phyloP scores from a whole-genome alignment of 2,329 filamentous ascomycete species.

The Cadophora sp. region DNA sequence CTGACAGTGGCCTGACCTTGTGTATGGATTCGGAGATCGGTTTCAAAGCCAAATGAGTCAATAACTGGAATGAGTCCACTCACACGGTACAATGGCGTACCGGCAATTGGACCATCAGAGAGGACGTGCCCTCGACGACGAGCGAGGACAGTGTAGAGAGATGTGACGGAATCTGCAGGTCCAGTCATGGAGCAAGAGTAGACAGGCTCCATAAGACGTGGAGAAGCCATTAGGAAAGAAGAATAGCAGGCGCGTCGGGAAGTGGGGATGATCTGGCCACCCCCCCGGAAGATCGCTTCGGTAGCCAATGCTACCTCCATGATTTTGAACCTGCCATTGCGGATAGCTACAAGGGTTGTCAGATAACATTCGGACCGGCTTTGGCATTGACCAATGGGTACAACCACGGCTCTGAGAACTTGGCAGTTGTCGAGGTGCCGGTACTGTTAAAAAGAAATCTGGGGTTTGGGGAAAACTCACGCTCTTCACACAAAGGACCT shows the following conservation, averaged over 20 bases:
- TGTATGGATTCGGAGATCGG: constrained; percentile 93
- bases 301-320: constrained; percentile 87
- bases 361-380: constrained; percentile 38
- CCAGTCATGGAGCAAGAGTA: constrained; percentile 94
- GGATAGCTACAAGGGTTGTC: constrained; percentile 70
- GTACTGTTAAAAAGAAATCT: constrained; percentile 19
- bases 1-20: constrained; percentile 91
- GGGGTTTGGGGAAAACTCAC: constrained; percentile 58
- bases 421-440: constrained; percentile 8
- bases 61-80: constrained; percentile 93
- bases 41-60: constrained; percentile 97
- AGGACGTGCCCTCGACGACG: constrained; percentile 90
- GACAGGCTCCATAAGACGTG: constrained; percentile 94
- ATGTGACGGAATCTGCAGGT: constrained; percentile 85
- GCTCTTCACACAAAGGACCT: constrained; percentile 97
- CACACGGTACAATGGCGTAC: constrained; percentile 91
- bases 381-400: constrained; percentile 32
- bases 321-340: constrained; percentile 96
- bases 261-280: constrained; percentile 97
- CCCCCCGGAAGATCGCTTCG: constrained; percentile 93
- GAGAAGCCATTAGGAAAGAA: constrained; percentile 95
- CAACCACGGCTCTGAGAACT: constrained; percentile 3
- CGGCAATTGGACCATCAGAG: constrained; percentile 91
- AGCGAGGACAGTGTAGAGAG: constrained; percentile 90
- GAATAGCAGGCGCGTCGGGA: constrained; percentile 92